A percentile compares a stretch with the other conserved stretches of the same genome.
Evolutionary conservation across 257 asterid genomes (phyloP).

Genomic region (Thymus quinquecostatus): DNA sequence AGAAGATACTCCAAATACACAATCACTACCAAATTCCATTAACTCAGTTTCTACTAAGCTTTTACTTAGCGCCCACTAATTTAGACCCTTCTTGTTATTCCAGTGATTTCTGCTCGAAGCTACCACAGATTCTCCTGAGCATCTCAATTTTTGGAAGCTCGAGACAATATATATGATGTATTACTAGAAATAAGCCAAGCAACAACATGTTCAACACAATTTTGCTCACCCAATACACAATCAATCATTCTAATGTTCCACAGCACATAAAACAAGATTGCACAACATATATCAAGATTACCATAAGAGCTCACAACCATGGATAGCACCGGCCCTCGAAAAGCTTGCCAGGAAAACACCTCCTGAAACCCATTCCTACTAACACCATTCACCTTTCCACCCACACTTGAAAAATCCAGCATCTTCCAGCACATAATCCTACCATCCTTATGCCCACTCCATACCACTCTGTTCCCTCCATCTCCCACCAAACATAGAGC

Average conservation of each 20-base stretch:
- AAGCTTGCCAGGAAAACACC: conserved; percentile 86
- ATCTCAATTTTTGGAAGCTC: conserved; percentile 1
- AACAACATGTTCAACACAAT: conserved; percentile 5
- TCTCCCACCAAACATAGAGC: conserved; percentile 78
- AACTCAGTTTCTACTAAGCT: background rate
- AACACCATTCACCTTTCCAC: conserved; percentile 37
- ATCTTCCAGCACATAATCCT: conserved; percentile 84
- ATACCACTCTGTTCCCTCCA: conserved; percentile 70
- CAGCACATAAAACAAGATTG: conserved; percentile 13
- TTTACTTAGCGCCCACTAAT: background rate
- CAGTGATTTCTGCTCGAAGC: conserved; percentile 12
- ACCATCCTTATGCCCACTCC: conserved; percentile 98
- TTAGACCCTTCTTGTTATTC: background rate
- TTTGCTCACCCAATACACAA: conserved; percentile 14
- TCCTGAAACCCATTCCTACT: conserved; percentile 55
- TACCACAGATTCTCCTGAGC: background rate
- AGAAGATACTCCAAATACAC: conserved; percentile 11
- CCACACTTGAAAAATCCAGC: conserved; percentile 44
- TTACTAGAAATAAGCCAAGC: conserved; percentile 16
- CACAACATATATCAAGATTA: conserved; percentile 38
- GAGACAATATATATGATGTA: conserved; percentile 2
- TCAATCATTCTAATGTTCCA: conserved; percentile 22
- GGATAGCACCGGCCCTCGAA: conserved; percentile 82
- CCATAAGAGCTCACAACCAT: conserved; percentile 83
- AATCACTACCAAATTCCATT: conserved; percentile 8